phyloP scores from a whole-genome alignment of 1,139 yeast species.

The Candida smagusa region DNA sequence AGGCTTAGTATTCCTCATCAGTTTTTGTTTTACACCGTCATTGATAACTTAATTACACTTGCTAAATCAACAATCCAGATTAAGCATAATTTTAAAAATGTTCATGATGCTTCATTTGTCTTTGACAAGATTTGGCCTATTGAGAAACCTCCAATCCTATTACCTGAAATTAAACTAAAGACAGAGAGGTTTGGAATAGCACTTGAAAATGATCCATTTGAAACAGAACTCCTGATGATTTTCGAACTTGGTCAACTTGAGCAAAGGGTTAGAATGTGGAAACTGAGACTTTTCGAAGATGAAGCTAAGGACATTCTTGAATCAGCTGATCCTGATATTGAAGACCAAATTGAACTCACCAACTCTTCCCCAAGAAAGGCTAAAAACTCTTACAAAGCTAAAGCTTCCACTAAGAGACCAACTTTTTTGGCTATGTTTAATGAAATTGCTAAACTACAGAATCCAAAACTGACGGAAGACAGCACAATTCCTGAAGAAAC shows the following conservation, averaged over 20 bases:
- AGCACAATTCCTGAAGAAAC: not conserved
- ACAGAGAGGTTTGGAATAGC: conserved; percentile 33
- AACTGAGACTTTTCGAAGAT: conserved; percentile 28
- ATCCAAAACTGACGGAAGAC: not conserved
- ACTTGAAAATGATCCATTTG: conserved; percentile 44
- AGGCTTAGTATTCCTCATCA: conserved; percentile 54
- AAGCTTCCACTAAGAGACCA: not conserved
- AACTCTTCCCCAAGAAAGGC: conserved; percentile 4
- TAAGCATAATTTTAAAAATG: conserved; percentile 44
- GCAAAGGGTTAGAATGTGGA: conserved; percentile 31
- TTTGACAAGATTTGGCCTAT: conserved; percentile 33
- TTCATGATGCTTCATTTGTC: conserved; percentile 37
- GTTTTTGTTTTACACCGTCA: conserved; percentile 60
- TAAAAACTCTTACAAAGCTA: not conserved
- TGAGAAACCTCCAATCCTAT: conserved; percentile 25
- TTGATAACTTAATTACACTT: conserved; percentile 63
- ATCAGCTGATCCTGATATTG: conserved; percentile 12
- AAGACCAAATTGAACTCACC: conserved; percentile 12
- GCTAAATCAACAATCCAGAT: conserved; percentile 60
- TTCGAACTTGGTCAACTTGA: conserved; percentile 38
- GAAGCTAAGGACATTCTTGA: conserved; percentile 14
- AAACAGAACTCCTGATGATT: conserved; percentile 37
- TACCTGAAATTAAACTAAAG: conserved; percentile 33
- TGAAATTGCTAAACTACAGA: not conserved
- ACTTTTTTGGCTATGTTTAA: not conserved